Conservation (phyloP, 306 rosid genomes). For the Purshia tridentata region DNA sequence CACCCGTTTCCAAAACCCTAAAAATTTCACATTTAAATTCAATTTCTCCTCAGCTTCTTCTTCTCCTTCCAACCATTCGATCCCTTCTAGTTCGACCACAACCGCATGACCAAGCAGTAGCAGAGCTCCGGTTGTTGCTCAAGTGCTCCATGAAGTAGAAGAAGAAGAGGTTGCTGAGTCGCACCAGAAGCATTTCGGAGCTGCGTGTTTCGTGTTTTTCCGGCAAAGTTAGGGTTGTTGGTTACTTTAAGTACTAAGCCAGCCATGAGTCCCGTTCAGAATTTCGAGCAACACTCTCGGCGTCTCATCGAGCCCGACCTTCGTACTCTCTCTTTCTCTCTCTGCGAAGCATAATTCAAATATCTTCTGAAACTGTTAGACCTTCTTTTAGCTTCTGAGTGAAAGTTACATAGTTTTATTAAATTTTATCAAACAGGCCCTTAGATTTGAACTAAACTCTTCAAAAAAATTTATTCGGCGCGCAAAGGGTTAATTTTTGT, state of each 20-base stretch:
- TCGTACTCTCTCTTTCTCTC: constrained; percentile 36
- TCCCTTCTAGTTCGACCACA: not conserved
- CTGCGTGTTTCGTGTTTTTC: not conserved
- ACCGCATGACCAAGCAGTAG: not conserved
- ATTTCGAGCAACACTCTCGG: constrained; percentile 90
- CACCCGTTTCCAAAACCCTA: constrained; percentile 7
- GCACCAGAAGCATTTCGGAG: not conserved
- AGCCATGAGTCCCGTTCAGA: constrained; percentile 89
- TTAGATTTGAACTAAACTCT: not conserved
- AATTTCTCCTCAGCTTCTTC: not conserved
- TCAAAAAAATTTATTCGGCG: not conserved
- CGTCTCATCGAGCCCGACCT: constrained; percentile 71
- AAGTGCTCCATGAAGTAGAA: not conserved
- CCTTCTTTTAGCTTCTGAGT: constrained; percentile 2
- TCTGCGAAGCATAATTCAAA: constrained; percentile 12
- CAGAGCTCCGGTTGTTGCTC: constrained; percentile 5
- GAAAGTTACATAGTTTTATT: constrained; percentile 2
- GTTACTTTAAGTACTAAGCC: constrained; percentile 11
- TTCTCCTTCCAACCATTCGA: not conserved
- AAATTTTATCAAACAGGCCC: not conserved
- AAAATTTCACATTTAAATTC: not conserved
- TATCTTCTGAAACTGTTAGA: not conserved
- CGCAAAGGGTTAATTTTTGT: not conserved
- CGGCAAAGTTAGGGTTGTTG: constrained; percentile 39
- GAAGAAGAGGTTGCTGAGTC: not conserved